Percentiles rank a stretch among this genome's conserved stretches.
phyloP scores from a whole-genome alignment of 192 early-diverging fungal genomes.

The Pecoramyces ruminantium region DNA sequence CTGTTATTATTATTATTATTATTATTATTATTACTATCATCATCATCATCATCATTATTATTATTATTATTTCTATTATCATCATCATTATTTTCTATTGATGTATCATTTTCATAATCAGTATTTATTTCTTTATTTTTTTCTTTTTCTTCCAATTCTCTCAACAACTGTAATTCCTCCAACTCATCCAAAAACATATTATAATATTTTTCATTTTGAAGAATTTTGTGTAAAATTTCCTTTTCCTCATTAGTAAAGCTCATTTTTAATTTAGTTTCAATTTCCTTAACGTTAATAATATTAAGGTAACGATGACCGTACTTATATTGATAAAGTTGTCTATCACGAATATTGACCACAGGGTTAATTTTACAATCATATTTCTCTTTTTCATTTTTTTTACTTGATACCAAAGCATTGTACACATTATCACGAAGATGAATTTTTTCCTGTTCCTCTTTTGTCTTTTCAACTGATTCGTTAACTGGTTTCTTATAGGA shows the following conservation, averaged over 20 bases:
- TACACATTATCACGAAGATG: not conserved
- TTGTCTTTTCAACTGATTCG: not conserved
- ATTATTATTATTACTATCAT: too few relatives aligned
- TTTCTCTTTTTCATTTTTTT: not conserved
- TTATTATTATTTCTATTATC: too few relatives aligned
- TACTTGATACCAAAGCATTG: not conserved
- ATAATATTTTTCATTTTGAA: not conserved
- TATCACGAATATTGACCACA: not conserved
- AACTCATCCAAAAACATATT: not conserved
- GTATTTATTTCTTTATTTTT: too few relatives aligned
- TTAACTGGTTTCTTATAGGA: too few relatives aligned
- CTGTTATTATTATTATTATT: too few relatives aligned
- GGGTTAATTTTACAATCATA: not conserved
- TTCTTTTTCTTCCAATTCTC: too few relatives aligned
- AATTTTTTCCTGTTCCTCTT: not conserved
- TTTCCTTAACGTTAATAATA: not conserved
- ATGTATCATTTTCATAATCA: too few relatives aligned
- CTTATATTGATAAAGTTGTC: not conserved
- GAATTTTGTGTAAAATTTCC: not conserved
- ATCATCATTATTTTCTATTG: too few relatives aligned
- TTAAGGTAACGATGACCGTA: not conserved
- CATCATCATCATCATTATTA: too few relatives aligned
- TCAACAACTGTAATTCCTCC: too few relatives aligned
- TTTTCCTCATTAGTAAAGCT: not conserved
- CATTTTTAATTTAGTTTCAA: not conserved